Conservation (phyloP, 345 rosid genomes). For the Brassica carinata region DNA sequence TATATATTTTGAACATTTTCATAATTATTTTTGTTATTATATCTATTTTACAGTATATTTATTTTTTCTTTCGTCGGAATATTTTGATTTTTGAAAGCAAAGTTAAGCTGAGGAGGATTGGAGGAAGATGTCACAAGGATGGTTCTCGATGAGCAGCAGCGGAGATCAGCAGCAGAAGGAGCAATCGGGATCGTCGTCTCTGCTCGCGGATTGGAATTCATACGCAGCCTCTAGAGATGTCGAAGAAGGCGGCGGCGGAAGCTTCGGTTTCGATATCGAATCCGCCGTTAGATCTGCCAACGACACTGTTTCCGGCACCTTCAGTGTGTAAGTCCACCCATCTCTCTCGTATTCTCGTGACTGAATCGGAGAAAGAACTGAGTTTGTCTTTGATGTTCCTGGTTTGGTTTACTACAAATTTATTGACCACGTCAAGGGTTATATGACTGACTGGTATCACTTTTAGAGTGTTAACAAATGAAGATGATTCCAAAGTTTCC, state of each 20-base stretch:
- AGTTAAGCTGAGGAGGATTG: not conserved
- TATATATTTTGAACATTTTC: too few relatives aligned
- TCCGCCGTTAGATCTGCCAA: constrained; percentile 81
- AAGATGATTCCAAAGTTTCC: too few relatives aligned
- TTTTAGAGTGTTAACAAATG: too few relatives aligned
- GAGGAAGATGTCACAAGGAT: constrained; percentile 57
- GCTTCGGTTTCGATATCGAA: constrained; percentile 73
- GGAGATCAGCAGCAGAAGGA: constrained; percentile 40
- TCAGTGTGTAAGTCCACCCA: constrained; percentile 59
- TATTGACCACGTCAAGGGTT: too few relatives aligned
- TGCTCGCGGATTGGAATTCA: constrained; percentile 81
- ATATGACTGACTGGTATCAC: too few relatives aligned
- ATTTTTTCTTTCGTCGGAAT: too few relatives aligned
- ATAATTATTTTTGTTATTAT: too few relatives aligned
- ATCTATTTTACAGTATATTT: too few relatives aligned
- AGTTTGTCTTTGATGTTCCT: too few relatives aligned
- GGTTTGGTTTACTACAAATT: too few relatives aligned
- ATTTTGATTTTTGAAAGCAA: not conserved
- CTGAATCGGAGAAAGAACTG: not conserved
- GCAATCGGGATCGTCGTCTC: constrained; percentile 48
- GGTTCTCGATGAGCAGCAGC: constrained; percentile 55
- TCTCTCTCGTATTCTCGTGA: not conserved
- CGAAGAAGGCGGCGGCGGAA: constrained; percentile 43
- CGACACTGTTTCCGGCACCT: constrained; percentile 76
- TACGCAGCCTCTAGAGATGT: constrained; percentile 63